Evolutionary conservation across 768 basidiomycete genomes (phyloP).

Genomic region (Pleurotus sapidus): DNA sequence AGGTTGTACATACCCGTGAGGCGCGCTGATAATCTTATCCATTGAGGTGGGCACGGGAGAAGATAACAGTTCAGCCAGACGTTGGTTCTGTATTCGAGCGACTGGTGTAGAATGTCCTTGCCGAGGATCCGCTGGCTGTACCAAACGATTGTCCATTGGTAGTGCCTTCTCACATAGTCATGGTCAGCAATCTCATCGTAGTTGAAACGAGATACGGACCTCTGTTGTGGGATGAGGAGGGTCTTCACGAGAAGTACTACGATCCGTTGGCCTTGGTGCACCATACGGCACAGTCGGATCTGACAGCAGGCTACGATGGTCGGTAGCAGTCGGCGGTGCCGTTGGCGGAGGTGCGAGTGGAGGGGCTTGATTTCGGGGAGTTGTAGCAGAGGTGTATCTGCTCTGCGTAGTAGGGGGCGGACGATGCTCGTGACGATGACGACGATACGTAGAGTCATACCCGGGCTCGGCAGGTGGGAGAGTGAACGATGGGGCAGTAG

Average conservation of each 20-base stretch:
- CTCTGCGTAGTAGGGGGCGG: not conserved
- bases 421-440: not conserved
- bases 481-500: not conserved
- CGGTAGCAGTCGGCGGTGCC: not conserved
- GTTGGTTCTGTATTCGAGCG: not conserved
- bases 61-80: slow-evolving; percentile 5
- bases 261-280: not conserved
- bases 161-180: too few species aligned
- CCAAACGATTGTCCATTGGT: not conserved
- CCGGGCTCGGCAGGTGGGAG: not conserved
- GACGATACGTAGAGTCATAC: not conserved
- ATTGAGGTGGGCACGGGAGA: not conserved
- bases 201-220: too few species aligned
- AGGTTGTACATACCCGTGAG: not conserved
- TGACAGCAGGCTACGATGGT: not conserved
- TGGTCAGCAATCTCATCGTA: too few species aligned
- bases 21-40: not conserved
- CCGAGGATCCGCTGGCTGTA: not conserved
- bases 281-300: not conserved
- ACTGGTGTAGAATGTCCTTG: not conserved
- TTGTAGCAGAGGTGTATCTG: not conserved
- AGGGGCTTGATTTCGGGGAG: too few species aligned
- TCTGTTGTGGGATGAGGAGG: too few species aligned
- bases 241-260: too few species aligned
- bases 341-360: not conserved